Base-by-base conservation (phyloP, 2,329 filamentous ascomycete species). In the Tolypocladium amazonense region DNA sequence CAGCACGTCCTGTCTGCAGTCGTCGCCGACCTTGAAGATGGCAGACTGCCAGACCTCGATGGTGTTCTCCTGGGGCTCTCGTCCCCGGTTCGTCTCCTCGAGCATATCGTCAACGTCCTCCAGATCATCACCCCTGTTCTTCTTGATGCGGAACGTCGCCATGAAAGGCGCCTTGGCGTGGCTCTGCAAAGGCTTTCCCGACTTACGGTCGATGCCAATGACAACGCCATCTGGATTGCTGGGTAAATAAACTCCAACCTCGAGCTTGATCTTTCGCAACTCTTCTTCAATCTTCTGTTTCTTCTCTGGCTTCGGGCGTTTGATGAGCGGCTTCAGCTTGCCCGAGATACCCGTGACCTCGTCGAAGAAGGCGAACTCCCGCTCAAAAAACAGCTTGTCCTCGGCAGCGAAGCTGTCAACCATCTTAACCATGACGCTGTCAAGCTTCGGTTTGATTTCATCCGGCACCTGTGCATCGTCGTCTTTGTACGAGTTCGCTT, bases 251-350 rank as follows among this genome's bases (percentile, higher is more conserved):
- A 99, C 95, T 20, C 94, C 94, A 50, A 97, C 89, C 67, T 97
- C 93, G 2, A 99, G 90, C 72, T 96, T 88, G 74, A 99, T 97
- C 74, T 96, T 96, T 65, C 94, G 90, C 52, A 99, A 80, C 71
- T 99, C 94, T 75, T 99, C 95, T 70, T 97, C 94, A 63, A 99
- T 99, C 78, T 97, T 99, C 70, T 94, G 89, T 73, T 97, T 97
- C 82, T 99, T 99, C 75, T 97, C 93, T 2, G 92, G 89, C 74
- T 99, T 99, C 47, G 88, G 87, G 61, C 84, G 84, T 74, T 96
- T 96, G 71, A 99, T 95, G 68, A 89, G 89, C 1, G 95, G 94
- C 68, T 94, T 92, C 56, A 99, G 81, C 70, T 96, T 99, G 60
- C 94, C 95, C 0, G 95, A 99, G 60, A 99, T 93, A 56, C 83